Evolutionary conservation across 2,329 filamentous ascomycete genomes (phyloP), one percentile per base, ranked within the genome.

Genomic region (Pyrenochaeta sp.): DNA sequence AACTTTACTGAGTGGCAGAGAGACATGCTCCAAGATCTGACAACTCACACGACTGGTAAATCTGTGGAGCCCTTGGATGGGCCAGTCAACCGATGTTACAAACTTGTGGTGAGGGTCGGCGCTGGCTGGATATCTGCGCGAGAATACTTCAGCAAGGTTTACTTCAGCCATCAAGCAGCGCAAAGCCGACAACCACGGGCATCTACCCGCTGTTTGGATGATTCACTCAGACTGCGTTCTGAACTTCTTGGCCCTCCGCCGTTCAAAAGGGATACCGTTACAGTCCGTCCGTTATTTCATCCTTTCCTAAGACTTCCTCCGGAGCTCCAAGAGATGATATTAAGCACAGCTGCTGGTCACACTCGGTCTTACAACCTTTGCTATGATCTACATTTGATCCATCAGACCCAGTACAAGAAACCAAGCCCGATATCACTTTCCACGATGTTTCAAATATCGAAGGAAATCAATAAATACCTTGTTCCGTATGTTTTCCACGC

Each of bases 81-180:
- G n/a, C 2, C 31, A 14, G 10, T 39, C 23, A 48, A 32, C 37
- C 27, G 41, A 23, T 51, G 38, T 34, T 68, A 68, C 35, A 53
- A 49, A 17, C 40, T 68, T 13, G 56, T 65, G 7, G 31, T 68
- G 3, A 58, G 65, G 11, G 61, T 47, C 23, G 65, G 64, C 4
- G 55, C 65, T 3, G 60, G 65, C 5, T 69, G 63, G 63, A 47
- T 68, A 19, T 48, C 55, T 7, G 63, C 64, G 5, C 53, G 64
- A 11, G 59, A 67, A 6, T 67, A 58, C 20, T 48, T 69, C 32
- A 55, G 53, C 40, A 63, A 60, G 31, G 40, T 62, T 13, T 56
- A 66, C 41, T 57, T 64, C 23, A 41, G 37, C 2, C 48, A 40
- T 27, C 45, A 51, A 3, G 41, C 47, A n/a, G 38, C 42, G 22